Base-by-base conservation (phyloP, 1,284 basidiomycete genomes). In the Athelia psychrophila region DNA sequence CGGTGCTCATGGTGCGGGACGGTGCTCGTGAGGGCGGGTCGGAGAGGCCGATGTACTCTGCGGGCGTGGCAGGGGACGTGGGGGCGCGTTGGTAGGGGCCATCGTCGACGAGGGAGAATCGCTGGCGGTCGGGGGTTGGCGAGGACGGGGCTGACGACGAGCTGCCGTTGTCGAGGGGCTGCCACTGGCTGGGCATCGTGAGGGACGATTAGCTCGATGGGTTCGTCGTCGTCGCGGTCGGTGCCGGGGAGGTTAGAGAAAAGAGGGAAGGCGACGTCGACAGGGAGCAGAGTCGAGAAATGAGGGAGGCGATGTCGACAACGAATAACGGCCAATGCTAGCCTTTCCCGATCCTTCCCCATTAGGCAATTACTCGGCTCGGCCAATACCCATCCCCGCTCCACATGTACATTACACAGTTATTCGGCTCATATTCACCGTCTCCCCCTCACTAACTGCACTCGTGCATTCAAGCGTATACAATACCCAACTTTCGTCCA, bases 1-100 rank as follows among this genome's bases (percentile, higher is more conserved):
- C 53, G 38, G 38, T 18, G 20, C 38, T 42, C 23, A 64, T 53
- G 1, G 73, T 70, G 54, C 66, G 72, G 24, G 68, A 55, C 32
- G 65, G 57, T 1, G 64, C 40, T 49, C 61, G 42, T 12, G 12
- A 12, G 44, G 20, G 4, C 23, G 9, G 25, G 8, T 10, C 24
- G 44, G 8, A 8, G 5, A 23, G 44, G 23, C 10, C 15, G 6
- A 6, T 23, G 22, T 15, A 12, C 15, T 6, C 19, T 4, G 10
- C 23, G 44, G 6, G 9, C 44, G 22, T 23, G 6, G 9, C 8
- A n/a, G 44, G n/a, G 22, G 25, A 8, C 22, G 44, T 46, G 8
- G 20, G 9, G 6, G 44, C 8, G 44, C 10, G 24, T 23, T 12
- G 44, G 19, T 46, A n/a, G 24, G 16, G 8, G n/a, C 16, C 15